These are phyloP conservation scores for Chlorociboria aeruginascens DNA, from an alignment of 495 filamentous ascomycete genomes.

Conservation along the genomic window DNA sequence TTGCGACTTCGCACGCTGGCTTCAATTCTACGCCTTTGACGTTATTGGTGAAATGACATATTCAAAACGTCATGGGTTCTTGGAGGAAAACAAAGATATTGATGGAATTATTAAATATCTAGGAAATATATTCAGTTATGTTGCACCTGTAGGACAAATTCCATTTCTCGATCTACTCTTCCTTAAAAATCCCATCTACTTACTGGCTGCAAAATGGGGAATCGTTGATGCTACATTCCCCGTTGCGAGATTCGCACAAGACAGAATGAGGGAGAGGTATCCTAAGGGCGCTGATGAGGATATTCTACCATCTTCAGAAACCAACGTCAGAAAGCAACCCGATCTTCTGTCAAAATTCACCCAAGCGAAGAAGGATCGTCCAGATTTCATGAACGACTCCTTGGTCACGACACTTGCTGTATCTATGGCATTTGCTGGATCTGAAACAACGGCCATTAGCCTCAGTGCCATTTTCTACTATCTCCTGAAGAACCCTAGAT, in stretches of 20 bases:
- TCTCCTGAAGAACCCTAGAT: slow-evolving; percentile 39
- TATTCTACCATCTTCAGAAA: slow-evolving; percentile 17
- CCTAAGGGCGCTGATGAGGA: slow-evolving; percentile 21
- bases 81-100: slow-evolving; percentile 51
- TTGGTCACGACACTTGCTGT: slow-evolving; percentile 54
- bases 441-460: slow-evolving; percentile 52
- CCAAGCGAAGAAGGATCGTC: slow-evolving; percentile 41
- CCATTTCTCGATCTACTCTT: slow-evolving; percentile 49
- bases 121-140: slow-evolving; percentile 41
- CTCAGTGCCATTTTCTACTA: slow-evolving; percentile 54
- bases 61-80: slow-evolving; percentile 48
- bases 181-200: slow-evolving; percentile 48
- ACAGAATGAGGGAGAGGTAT: slow-evolving; percentile 40
- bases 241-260: slow-evolving; percentile 47
- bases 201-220: slow-evolving; percentile 34
- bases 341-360: slow-evolving; percentile 50
- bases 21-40: slow-evolving; percentile 73
- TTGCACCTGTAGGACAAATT: slow-evolving; percentile 54
- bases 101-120: slow-evolving; percentile 48
- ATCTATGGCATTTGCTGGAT: slow-evolving; percentile 52
- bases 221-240: slow-evolving; percentile 45
- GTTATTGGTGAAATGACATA: slow-evolving; percentile 61
- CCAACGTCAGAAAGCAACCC: slow-evolving; percentile 25
- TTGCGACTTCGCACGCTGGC: slow-evolving; percentile 61
- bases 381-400: slow-evolving; percentile 54